phyloP scores from a whole-genome alignment of 1,139 yeast species.

The Taphrina deformans region DNA sequence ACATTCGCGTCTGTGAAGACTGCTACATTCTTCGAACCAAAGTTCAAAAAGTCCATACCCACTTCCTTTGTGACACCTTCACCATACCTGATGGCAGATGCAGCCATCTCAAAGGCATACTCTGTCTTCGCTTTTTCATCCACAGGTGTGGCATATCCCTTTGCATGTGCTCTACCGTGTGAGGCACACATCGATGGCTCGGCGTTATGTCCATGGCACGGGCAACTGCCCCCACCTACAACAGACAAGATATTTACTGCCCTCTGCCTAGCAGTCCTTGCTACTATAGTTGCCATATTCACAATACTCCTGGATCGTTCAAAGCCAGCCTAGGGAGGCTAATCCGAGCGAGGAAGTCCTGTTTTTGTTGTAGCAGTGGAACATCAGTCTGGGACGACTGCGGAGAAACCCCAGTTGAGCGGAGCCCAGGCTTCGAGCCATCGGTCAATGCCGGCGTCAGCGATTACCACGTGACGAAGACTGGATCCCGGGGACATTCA shows the following conservation, averaged over 20 bases:
- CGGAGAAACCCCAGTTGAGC: conserved; percentile 7
- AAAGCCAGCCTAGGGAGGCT: not conserved
- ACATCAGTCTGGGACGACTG: too few species aligned
- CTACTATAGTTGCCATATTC: conserved; percentile 29
- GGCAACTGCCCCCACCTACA: conserved; percentile 30
- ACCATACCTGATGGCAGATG: conserved; percentile 49
- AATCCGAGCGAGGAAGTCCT: not conserved
- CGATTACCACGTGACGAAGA: too few species aligned
- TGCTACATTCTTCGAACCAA: conserved; percentile 46
- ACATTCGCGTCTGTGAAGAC: conserved; percentile 45
- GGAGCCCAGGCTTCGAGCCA: not conserved
- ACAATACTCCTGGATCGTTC: not conserved
- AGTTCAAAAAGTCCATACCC: conserved; percentile 48
- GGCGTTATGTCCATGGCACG: conserved; percentile 27
- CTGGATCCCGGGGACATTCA: too few species aligned
- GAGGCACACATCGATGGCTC: conserved; percentile 31
- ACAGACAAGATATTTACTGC: conserved; percentile 30
- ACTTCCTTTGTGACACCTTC: conserved; percentile 49
- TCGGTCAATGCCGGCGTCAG: not conserved
- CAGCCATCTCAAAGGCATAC: conserved; percentile 49
- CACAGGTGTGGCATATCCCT: conserved; percentile 32
- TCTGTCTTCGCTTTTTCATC: conserved; percentile 28
- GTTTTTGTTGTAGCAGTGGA: too few species aligned
- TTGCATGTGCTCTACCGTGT: conserved; percentile 31
- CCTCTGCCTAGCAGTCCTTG: conserved; percentile 23